Evolutionary conservation across 1,284 basidiomycete genomes (phyloP).

Genomic region (Rhodofomes roseus): DNA sequence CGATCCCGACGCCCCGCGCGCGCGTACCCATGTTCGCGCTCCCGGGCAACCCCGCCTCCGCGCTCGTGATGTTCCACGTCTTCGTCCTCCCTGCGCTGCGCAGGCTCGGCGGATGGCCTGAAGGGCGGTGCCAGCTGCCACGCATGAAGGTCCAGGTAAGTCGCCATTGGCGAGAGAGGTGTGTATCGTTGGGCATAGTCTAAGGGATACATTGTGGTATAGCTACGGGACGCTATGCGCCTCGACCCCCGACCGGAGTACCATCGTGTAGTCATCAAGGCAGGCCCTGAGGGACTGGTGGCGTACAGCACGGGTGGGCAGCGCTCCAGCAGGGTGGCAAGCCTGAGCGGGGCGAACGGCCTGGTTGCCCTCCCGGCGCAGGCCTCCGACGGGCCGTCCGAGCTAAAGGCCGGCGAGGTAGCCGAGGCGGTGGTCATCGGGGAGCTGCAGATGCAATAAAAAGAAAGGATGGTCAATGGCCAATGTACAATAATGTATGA

Average conservation of each 20-base stretch:
- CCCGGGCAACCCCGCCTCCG: conserved; percentile 86
- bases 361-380: conserved; percentile 63
- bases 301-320: conserved; percentile 85
- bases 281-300: conserved; percentile 43
- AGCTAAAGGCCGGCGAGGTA: conserved; percentile 48
- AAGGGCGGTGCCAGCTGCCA: conserved; percentile 55
- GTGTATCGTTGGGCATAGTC: neutral
- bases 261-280: conserved; percentile 68
- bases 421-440: conserved; percentile 64
- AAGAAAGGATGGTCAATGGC: neutral
- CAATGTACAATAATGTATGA: neutral
- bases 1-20: conserved; percentile 50
- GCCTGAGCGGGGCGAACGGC: conserved; percentile 75
- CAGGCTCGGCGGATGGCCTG: conserved; percentile 65
- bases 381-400: conserved; percentile 34
- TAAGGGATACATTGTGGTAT: neutral
- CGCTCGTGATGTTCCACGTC: conserved; percentile 83
- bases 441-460: conserved; percentile 46
- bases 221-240: conserved; percentile 59
- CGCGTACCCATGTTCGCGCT: conserved; percentile 68
- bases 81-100: conserved; percentile 83
- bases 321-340: conserved; percentile 74
- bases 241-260: conserved; percentile 79
- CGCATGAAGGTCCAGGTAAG: conserved; percentile 63
- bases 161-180: conserved; percentile 1